phyloP scores from a whole-genome alignment of 108 stramenopile genomes.

The Cyclostephanos tholiformis region DNA sequence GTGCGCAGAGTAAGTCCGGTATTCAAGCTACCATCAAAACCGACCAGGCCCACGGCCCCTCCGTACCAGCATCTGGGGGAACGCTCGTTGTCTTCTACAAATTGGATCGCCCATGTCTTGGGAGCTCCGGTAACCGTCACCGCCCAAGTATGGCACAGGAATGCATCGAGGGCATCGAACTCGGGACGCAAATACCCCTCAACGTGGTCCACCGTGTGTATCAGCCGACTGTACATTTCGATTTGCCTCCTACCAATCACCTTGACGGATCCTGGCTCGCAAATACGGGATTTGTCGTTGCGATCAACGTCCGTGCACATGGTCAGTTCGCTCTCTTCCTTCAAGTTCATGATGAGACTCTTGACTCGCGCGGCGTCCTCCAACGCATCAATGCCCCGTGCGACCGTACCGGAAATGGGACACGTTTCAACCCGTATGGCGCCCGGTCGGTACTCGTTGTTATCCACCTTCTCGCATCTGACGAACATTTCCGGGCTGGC shows the following conservation, averaged over 20 bases:
- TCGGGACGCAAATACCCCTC: conserved; percentile 95
- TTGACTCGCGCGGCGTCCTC: conserved; percentile 94
- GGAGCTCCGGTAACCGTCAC: conserved; percentile 99
- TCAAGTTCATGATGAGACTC: conserved; percentile 91
- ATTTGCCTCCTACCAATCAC: conserved; percentile 98
- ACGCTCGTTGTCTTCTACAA: conserved; percentile 95
- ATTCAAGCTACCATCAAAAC: conserved; percentile 96
- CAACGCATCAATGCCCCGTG: conserved; percentile 94
- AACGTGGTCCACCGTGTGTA: conserved; percentile 99
- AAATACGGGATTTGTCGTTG: conserved; percentile 98
- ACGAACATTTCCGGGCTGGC: conserved; percentile 99
- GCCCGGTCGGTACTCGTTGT: conserved; percentile 79
- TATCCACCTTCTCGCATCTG: conserved; percentile 86
- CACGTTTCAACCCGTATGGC: conserved; percentile 96
- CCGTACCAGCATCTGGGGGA: conserved; percentile 97
- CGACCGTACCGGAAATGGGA: conserved; percentile 99
- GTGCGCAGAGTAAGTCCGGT: conserved; percentile 97
- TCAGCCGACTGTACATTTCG: conserved; percentile 97
- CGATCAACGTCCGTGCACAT: conserved; percentile 99
- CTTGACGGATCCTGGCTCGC: conserved; percentile 96
- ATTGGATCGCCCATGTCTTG: conserved; percentile 98
- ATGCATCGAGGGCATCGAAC: conserved; percentile 98
- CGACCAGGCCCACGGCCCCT: conserved; percentile 96
- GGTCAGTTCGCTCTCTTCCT: conserved; percentile 97
- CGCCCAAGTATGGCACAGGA: conserved; percentile 98